Base-by-base conservation (phyloP, 116 monocot genomes). In the Papilionanthe hybrid region DNA sequence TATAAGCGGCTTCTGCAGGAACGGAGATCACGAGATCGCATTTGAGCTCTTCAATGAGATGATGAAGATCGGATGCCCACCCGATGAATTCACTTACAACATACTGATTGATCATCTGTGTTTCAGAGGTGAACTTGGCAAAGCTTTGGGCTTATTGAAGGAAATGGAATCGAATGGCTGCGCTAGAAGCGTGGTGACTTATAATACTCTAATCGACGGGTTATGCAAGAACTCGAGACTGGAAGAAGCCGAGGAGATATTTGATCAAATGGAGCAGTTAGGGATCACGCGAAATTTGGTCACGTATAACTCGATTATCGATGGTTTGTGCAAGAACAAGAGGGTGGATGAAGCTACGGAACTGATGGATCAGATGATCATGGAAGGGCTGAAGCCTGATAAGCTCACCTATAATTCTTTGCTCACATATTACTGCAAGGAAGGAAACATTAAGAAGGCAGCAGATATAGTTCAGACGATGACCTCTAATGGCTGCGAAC, bases 321-420 rank as follows among this genome's bases (percentile, higher is more conserved):
- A 98, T 77, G 94, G 97, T 30, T 82, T 98, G 50, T 90, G 94
- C 73, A 98, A 94, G 86, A 90, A 72, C 20, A 84, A 83, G 48
- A 78, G 91, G 73, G 82, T 98, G 19, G 91, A 92, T 76, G 97
- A 94, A 27, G 97, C 94, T 10, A 86, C 69, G n/a, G 92, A 92
- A 47, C 86, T 98, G 42, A 87, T 98, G 87, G 91, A 91, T 84
- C 91, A 92, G 80, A 98, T 98, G 97, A 80, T 94, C 76, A 56
- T 83, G 47, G 90, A 91, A 81, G 94, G 91, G 30, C 47, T 91
- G 82, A 91, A 91, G 79, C 94, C 97, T 60, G 88, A 98, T 78
- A 98, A 91, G 81, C 88, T 89, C 71, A 98, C 97, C 10, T 97
- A 92, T 74, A 97, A 94, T 76, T 94, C 97, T 5, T 63, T 97